Conservation (phyloP, 1,284 basidiomycete species). For the Trametes polyzona region DNA sequence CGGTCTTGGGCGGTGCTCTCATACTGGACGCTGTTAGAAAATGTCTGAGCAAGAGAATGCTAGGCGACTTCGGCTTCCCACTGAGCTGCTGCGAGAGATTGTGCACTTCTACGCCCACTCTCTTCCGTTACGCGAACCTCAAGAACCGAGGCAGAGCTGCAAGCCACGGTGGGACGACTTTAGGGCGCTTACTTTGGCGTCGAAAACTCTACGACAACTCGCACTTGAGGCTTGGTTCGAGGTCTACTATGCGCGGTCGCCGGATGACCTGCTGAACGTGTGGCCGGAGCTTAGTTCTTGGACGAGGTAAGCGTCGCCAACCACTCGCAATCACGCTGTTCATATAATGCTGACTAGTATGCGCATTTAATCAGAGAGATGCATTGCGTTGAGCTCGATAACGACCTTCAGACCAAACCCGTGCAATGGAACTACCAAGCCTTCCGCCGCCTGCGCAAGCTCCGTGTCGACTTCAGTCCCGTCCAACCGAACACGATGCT, state of each 20-base stretch:
- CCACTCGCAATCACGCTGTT: too few relatives aligned
- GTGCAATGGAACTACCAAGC: constrained; percentile 18
- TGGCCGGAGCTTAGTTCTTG: constrained; percentile 22
- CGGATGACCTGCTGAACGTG: constrained; percentile 15
- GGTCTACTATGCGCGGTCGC: constrained; percentile 17
- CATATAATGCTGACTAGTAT: too few relatives aligned
- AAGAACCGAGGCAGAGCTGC: constrained; percentile 9
- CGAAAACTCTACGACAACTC: constrained; percentile 16
- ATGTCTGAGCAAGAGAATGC: not conserved
- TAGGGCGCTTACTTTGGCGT: constrained; percentile 16
- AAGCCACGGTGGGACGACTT: constrained; percentile 20
- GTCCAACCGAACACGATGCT: constrained; percentile 20
- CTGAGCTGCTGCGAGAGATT: constrained; percentile 16
- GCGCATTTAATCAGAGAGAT: constrained; percentile 9
- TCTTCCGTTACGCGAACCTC: not conserved
- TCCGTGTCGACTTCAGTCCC: constrained; percentile 26
- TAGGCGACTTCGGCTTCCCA: constrained; percentile 7
- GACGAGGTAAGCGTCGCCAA: constrained; percentile 25
- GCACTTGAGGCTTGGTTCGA: constrained; percentile 27
- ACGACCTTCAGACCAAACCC: constrained; percentile 13
- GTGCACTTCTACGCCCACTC: constrained; percentile 8
- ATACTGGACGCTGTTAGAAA: too few relatives aligned
- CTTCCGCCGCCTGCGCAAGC: constrained; percentile 22
- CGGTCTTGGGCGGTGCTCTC: too few relatives aligned
- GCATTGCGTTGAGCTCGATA: constrained; percentile 21